Evolutionary conservation across 2,329 filamentous ascomycete species (phyloP), one percentile per base, ranked within the genome.

Genomic region (Cytospora schulzeri): DNA sequence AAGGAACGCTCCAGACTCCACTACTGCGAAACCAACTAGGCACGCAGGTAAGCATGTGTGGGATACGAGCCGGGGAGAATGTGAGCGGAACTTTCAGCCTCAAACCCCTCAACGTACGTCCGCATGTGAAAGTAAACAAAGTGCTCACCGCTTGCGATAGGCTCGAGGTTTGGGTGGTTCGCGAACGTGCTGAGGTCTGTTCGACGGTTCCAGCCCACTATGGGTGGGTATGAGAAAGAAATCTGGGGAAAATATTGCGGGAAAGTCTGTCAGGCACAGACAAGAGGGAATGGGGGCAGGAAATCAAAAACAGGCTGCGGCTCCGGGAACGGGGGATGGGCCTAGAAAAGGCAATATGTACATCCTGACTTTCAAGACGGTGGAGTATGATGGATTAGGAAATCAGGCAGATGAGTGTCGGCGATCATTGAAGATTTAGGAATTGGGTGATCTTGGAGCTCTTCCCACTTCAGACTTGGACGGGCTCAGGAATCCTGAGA

Each of bases 1-100:
- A 56, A 28, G 60, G 52, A 41, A 56, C 54, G 52, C 55, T 56
- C 60, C 60, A 45, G 52, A 41, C 26, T 62, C 41, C 52, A 62
- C 60, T 33, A 45, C 45, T 62, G 60, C 60, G 60, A 45, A 56
- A 50, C 52, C 59, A 56, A 26, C 52, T 50, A 35, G 53, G 38
- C 52, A 50, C 41, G 52, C 59, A 62, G 17, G 28, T 41, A 50
- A 45, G 12, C 52, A 45, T n/a, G 35, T 48, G 52, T 24, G 26
- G 59, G 29, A 41, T 53, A 53, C 59, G 52, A 62, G 51, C 51
- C 59, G 9, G 22, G n/a, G 52, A 62, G 53, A 50, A 50, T 56
- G 59, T 11, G 12, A 50, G 52, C 52, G 28, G 19, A 24, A 50
- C 28, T 55, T n/a, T 38, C 52, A 56, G 52, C 59, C 59, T 61